phyloP scores from a whole-genome alignment of 2,329 filamentous ascomycete species.

The Colletotrichum caudatum region DNA sequence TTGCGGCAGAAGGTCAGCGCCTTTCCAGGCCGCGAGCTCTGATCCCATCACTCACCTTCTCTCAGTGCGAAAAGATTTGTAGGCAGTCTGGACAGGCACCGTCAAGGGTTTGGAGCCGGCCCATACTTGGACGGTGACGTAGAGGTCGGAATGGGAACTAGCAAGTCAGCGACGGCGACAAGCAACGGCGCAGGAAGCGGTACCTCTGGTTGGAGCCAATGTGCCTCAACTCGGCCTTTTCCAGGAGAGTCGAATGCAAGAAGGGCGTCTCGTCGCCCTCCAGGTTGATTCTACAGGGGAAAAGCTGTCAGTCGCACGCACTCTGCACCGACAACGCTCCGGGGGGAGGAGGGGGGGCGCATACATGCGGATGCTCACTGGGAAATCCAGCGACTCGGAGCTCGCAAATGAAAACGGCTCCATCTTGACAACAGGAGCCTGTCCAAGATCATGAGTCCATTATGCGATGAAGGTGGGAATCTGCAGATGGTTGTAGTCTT shows the following conservation, averaged over 20 bases:
- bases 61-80: slow-evolving; percentile 87
- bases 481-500: background rate
- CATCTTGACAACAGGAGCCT: slow-evolving; percentile 64
- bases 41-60: slow-evolving; percentile 60
- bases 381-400: slow-evolving; percentile 84
- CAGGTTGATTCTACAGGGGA: slow-evolving; percentile 58
- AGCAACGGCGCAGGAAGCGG: slow-evolving; percentile 10
- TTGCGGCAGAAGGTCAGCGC: slow-evolving; percentile 40
- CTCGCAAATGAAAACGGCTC: slow-evolving; percentile 96
- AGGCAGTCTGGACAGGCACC: slow-evolving; percentile 90
- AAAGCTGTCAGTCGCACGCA: slow-evolving; percentile 6
- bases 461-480: slow-evolving; percentile 13
- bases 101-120: slow-evolving; percentile 95
- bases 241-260: slow-evolving; percentile 76
- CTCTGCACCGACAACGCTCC: background rate
- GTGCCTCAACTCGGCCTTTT: slow-evolving; percentile 84
- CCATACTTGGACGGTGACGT: slow-evolving; percentile 93
- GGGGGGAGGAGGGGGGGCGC: slow-evolving; percentile 45
- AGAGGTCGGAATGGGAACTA: slow-evolving; percentile 87
- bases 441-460: slow-evolving; percentile 26
- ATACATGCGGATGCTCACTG: slow-evolving; percentile 75
- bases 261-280: slow-evolving; percentile 58
- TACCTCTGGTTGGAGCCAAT: slow-evolving; percentile 86
- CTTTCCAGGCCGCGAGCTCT: background rate
- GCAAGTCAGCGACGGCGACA: slow-evolving; percentile 45